Evolutionary conservation across 352 stramenopile species (phyloP).

Genomic region (Aphanomyces cochlioides): DNA sequence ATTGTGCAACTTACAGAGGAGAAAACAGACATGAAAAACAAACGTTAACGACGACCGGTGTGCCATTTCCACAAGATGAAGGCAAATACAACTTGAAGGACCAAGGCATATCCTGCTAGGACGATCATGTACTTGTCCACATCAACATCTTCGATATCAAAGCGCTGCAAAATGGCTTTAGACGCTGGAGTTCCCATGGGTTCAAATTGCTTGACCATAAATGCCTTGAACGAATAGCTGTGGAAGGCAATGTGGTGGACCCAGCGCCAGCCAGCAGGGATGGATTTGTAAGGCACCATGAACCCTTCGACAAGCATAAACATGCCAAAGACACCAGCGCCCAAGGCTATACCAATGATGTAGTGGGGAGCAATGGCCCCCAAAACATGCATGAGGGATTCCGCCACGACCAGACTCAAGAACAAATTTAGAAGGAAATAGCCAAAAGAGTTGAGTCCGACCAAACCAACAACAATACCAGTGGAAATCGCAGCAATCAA

Average conservation of each 20-base stretch:
- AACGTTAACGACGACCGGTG: slow-evolving; percentile 42
- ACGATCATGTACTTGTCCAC: slow-evolving; percentile 31
- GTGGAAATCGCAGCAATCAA: slow-evolving; percentile 43
- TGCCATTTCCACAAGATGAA: slow-evolving; percentile 58
- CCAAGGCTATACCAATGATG: slow-evolving; percentile 53
- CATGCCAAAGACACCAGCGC: slow-evolving; percentile 49
- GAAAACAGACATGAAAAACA: too few species aligned
- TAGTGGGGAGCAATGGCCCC: slow-evolving; percentile 45
- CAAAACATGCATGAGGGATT: slow-evolving; percentile 48
- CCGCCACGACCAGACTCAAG: slow-evolving; percentile 44
- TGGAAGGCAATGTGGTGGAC: slow-evolving; percentile 57
- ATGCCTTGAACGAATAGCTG: slow-evolving; percentile 48
- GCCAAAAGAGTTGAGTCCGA: slow-evolving; percentile 39
- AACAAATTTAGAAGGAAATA: slow-evolving; percentile 45
- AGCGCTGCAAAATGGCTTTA: slow-evolving; percentile 31
- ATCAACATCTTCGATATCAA: slow-evolving; percentile 32
- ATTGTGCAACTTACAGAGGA: too few species aligned
- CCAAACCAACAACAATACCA: slow-evolving; percentile 36
- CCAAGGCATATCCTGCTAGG: slow-evolving; percentile 31
- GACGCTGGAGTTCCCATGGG: slow-evolving; percentile 18
- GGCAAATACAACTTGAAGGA: slow-evolving; percentile 42
- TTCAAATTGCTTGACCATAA: slow-evolving; percentile 49
- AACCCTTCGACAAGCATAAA: slow-evolving; percentile 53
- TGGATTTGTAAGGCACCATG: slow-evolving; percentile 41
- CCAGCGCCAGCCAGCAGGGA: slow-evolving; percentile 49